phyloP scores from a whole-genome alignment of 352 stramenopile genomes.

The Pythium monospermum region DNA sequence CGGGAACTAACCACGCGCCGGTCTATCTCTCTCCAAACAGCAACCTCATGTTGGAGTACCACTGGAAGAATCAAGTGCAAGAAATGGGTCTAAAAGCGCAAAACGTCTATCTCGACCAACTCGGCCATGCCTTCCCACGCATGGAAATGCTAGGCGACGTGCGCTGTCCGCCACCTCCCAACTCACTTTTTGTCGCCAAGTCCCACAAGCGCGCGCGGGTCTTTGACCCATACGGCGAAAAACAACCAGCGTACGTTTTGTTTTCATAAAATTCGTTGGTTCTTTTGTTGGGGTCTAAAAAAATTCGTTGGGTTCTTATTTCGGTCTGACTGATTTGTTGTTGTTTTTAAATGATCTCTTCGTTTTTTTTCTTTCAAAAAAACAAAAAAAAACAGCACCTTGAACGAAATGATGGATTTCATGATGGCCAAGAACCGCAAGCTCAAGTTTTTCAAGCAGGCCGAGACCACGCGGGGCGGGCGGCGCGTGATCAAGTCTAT shows the following conservation, averaged over 20 bases:
- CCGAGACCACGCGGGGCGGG: slow-evolving; percentile 76
- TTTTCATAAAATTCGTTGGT: too few species aligned
- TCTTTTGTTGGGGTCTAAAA: not conserved
- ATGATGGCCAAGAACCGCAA: slow-evolving; percentile 87
- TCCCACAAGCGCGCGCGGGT: slow-evolving; percentile 76
- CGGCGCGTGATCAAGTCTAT: slow-evolving; percentile 85
- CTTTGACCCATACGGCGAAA: slow-evolving; percentile 81
- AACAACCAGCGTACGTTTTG: slow-evolving; percentile 62
- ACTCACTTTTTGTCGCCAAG: slow-evolving; percentile 73
- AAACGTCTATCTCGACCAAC: slow-evolving; percentile 76
- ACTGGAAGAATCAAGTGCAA: slow-evolving; percentile 88
- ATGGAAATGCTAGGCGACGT: slow-evolving; percentile 82
- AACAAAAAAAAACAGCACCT: slow-evolving; percentile 39
- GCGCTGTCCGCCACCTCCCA: slow-evolving; percentile 62
- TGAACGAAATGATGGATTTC: slow-evolving; percentile 89
- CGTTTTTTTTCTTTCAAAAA: too few species aligned
- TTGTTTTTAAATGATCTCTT: not conserved
- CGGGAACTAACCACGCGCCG: not conserved
- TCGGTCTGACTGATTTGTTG: not conserved
- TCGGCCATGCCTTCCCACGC: slow-evolving; percentile 59
- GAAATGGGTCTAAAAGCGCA: slow-evolving; percentile 81
- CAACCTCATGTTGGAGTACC: slow-evolving; percentile 87
- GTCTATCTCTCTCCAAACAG: slow-evolving; percentile 11
- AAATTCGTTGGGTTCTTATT: too few species aligned
- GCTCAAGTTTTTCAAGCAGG: slow-evolving; percentile 87